Conservation (phyloP, 1,139 yeast genomes). For the Candida buenavistaensis region DNA sequence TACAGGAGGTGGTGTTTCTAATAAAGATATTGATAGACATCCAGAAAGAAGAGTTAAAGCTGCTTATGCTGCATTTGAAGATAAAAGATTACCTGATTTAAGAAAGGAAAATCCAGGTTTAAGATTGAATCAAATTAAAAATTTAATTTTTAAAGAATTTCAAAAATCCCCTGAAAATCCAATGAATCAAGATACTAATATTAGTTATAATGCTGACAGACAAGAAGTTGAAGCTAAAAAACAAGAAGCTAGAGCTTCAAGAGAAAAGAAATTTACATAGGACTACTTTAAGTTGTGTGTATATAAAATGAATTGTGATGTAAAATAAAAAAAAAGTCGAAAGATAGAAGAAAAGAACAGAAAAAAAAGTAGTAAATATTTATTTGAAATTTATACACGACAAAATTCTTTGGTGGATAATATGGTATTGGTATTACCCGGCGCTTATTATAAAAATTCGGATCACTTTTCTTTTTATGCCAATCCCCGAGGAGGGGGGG, state of each 20-base stretch:
- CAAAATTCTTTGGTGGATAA: background rate
- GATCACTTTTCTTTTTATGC: no score
- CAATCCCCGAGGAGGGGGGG: no score
- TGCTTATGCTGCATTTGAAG: constrained; percentile 73
- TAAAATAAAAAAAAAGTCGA: no score
- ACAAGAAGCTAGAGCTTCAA: constrained; percentile 48
- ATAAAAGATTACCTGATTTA: constrained; percentile 67
- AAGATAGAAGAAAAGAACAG: background rate
- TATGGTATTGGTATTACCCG: constrained; percentile 2
- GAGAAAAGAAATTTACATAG: constrained; percentile 41
- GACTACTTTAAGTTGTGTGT: background rate
- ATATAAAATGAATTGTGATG: background rate
- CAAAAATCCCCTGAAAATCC: constrained; percentile 82
- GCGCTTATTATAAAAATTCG: background rate
- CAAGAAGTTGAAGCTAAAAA: constrained; percentile 56
- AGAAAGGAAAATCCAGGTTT: constrained; percentile 80
- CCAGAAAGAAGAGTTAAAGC: constrained; percentile 90
- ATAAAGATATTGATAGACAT: constrained; percentile 76
- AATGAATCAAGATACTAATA: constrained; percentile 73
- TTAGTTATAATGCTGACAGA: constrained; percentile 60
- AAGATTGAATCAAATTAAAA: constrained; percentile 76
- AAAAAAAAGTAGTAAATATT: constrained; percentile 1
- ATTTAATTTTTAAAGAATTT: constrained; percentile 75
- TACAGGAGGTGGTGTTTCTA: constrained; percentile 52
- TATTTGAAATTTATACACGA: background rate